Conservation (phyloP, 192 early-diverging fungal genomes). For the Dissophora globulifera region DNA sequence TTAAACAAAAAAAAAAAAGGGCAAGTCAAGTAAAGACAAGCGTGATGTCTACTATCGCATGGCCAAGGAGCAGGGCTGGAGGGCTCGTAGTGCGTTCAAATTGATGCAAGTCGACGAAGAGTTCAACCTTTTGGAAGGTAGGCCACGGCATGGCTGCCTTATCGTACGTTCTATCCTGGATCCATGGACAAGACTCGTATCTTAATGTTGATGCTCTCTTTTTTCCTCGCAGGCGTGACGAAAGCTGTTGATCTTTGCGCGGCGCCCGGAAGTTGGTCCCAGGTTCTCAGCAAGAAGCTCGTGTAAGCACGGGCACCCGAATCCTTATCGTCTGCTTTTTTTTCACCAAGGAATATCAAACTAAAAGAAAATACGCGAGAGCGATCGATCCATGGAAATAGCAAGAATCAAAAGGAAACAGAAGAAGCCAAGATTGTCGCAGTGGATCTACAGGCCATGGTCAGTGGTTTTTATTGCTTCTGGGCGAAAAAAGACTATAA, state of each 20-base stretch:
- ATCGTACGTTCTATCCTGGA: neutral
- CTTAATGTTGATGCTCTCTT: too few species aligned
- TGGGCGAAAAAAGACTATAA: constrained; percentile 72
- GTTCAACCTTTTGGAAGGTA: constrained; percentile 87
- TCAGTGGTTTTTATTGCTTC: constrained; percentile 32
- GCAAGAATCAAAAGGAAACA: constrained; percentile 63
- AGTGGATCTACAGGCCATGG: constrained; percentile 96
- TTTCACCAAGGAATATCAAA: too few species aligned
- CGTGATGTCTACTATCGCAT: constrained; percentile 96
- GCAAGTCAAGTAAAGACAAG: constrained; percentile 92
- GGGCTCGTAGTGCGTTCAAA: constrained; percentile 97
- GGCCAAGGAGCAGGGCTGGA: constrained; percentile 98
- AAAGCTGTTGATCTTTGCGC: constrained; percentile 97
- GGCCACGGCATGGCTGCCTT: too few species aligned
- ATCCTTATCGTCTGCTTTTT: too few species aligned
- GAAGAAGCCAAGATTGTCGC: constrained; percentile 87
- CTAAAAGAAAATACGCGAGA: too few species aligned
- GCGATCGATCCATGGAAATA: too few species aligned
- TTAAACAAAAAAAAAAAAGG: too few species aligned
- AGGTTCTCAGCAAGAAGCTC: constrained; percentile 81
- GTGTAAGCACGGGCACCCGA: too few species aligned
- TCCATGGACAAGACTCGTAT: neutral
- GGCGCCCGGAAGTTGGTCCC: constrained; percentile 97
- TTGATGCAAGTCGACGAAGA: constrained; percentile 96
- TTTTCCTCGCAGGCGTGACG: constrained; percentile 67